Percentiles rank a stretch among this genome's conserved stretches.
Conservation (phyloP, 1,284 basidiomycete genomes). For the Pseudozyma thailandica region DNA sequence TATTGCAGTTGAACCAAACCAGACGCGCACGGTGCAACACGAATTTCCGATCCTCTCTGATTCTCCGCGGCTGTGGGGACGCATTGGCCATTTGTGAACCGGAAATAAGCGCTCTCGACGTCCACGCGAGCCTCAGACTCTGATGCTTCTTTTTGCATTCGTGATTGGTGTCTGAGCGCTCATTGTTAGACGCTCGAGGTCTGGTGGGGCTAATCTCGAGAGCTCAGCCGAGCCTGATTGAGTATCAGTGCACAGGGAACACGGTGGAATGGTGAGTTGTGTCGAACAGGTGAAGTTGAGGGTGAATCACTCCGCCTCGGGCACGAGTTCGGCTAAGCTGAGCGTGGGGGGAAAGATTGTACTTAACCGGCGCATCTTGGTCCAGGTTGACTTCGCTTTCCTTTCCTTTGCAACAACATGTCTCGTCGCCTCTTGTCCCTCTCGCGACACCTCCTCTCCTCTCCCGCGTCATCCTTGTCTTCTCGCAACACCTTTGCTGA, state of each 20-base stretch:
- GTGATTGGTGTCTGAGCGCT: too few species aligned
- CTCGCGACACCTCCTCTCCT: slow-evolving; percentile 11
- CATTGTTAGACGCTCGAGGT: too few species aligned
- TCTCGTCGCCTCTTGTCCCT: slow-evolving; percentile 14
- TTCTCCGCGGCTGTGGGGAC: neutral
- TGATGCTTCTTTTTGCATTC: too few species aligned
- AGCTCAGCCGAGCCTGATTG: too few species aligned
- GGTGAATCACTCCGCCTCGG: too few species aligned
- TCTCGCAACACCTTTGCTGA: neutral
- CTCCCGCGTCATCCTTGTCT: neutral
- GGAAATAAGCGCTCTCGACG: neutral
- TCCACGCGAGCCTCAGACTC: too few species aligned
- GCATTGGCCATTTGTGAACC: neutral
- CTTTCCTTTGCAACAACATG: slow-evolving; percentile 2
- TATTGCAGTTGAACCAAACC: too few species aligned
- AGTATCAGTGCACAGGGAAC: too few species aligned
- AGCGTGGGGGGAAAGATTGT: too few species aligned
- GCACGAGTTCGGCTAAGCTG: too few species aligned
- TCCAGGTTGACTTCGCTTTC: neutral
- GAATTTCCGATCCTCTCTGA: neutral
- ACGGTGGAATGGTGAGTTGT: neutral
- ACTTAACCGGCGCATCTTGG: too few species aligned
- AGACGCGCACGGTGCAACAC: slow-evolving; percentile 12
- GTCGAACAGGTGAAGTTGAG: neutral
- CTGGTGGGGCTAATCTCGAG: too few species aligned